Percentiles rank a stretch among this genome's conserved stretches.
Conservation (phyloP, 495 filamentous ascomycete genomes). For the Annulohypoxylon stygium region DNA sequence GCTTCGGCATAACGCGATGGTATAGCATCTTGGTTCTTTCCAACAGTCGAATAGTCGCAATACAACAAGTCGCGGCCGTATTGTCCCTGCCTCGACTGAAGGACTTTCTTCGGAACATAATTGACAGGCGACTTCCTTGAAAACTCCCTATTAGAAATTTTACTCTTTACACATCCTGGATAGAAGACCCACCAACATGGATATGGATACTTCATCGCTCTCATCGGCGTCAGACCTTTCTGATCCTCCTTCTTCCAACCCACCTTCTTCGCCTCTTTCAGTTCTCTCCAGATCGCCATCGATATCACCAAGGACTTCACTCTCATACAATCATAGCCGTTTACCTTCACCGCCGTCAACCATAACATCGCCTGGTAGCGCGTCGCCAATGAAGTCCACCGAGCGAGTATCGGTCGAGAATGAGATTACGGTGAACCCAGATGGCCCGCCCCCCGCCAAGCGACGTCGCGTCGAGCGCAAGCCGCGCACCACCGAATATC, state of each 20-base stretch:
- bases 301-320: constrained; percentile 47
- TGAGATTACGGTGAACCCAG: constrained; percentile 68
- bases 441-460: constrained; percentile 76
- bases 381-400: constrained; percentile 57
- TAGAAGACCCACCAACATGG: constrained; percentile 31
- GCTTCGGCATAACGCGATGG: constrained; percentile 35
- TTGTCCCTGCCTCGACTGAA: not conserved
- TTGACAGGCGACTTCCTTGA: constrained; percentile 18
- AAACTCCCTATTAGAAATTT: constrained; percentile 9
- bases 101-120: not conserved
- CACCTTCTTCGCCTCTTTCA: constrained; percentile 65
- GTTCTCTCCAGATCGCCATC: constrained; percentile 68
- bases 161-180: constrained; percentile 12
- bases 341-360: constrained; percentile 63
- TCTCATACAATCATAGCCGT: constrained; percentile 38
- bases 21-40: constrained; percentile 26
- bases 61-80: constrained; percentile 11
- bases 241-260: constrained; percentile 52
- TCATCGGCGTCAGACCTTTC: constrained; percentile 48
- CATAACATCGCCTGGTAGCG: constrained; percentile 56
- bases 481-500: constrained; percentile 79
- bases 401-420: constrained; percentile 49
- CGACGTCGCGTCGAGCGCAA: constrained; percentile 77
- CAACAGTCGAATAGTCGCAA: constrained; percentile 8
- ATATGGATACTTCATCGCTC: constrained; percentile 44